Evolutionary conservation across 2,329 filamentous ascomycete species (phyloP).

Genomic region (Fusarium buharicum): DNA sequence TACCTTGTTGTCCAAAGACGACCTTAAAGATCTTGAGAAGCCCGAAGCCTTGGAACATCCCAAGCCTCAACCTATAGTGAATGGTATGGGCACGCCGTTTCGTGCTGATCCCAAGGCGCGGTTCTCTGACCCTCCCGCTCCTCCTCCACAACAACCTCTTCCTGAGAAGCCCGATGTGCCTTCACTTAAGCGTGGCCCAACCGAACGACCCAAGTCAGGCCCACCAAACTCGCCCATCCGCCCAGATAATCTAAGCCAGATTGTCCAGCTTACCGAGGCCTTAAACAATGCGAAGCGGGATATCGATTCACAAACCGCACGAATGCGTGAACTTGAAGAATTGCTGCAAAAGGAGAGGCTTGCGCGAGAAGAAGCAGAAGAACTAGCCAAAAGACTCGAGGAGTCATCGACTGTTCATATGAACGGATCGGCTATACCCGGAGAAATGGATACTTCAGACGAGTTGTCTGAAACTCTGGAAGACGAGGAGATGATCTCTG

Average conservation of each 20-base stretch:
- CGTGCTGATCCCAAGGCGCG: conserved; percentile 81
- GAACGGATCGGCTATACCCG: conserved; percentile 44
- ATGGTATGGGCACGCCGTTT: conserved; percentile 64
- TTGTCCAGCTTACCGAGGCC: conserved; percentile 85
- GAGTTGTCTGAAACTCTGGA: conserved; percentile 28
- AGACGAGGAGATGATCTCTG: conserved; percentile 28
- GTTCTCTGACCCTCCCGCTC: conserved; percentile 92
- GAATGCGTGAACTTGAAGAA: conserved; percentile 81
- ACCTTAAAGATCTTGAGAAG: conserved; percentile 67
- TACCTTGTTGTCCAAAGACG: conserved; percentile 78
- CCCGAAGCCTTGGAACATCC: conserved; percentile 58
- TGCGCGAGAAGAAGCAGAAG: conserved; percentile 86
- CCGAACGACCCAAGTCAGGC: conserved; percentile 74
- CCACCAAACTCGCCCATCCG: conserved; percentile 68
- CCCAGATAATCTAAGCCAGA: conserved; percentile 73
- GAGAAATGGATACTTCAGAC: conserved; percentile 32
- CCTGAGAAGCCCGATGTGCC: conserved; percentile 90
- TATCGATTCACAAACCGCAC: conserved; percentile 81
- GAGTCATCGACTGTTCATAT: conserved; percentile 57
- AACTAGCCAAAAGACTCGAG: conserved; percentile 76
- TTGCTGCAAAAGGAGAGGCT: conserved; percentile 80
- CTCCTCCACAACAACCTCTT: conserved; percentile 90
- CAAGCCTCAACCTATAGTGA: conserved; percentile 60
- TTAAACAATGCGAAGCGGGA: conserved; percentile 86
- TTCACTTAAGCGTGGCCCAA: conserved; percentile 78